These are phyloP conservation scores for Glarea lozoyensis DNA, from an alignment of 495 filamentous ascomycete genomes.

Conservation along the genomic window DNA sequence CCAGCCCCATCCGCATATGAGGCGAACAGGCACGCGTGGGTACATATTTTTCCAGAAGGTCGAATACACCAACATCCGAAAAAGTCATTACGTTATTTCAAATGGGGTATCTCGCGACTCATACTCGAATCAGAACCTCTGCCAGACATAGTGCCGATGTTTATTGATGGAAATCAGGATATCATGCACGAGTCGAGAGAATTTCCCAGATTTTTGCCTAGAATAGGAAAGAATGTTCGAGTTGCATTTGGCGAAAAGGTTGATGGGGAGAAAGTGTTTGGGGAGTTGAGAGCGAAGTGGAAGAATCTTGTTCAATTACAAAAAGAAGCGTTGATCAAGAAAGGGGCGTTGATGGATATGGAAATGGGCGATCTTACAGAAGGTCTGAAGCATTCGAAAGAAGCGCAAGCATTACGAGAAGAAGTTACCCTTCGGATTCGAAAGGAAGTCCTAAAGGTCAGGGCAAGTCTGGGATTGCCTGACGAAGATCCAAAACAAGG, in stretches of 20 bases:
- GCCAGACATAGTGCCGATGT: constrained; percentile 87
- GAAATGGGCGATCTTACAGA: constrained; percentile 56
- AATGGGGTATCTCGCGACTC: constrained; percentile 85
- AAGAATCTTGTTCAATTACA: constrained; percentile 40
- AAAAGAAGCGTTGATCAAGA: constrained; percentile 15
- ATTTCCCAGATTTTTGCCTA: constrained; percentile 76
- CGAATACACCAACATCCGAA: constrained; percentile 79
- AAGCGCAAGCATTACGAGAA: constrained; percentile 70
- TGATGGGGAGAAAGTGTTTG: constrained; percentile 51
- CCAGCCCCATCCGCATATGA: constrained; percentile 46
- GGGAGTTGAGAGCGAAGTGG: constrained; percentile 65
- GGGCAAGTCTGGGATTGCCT: constrained; percentile 56
- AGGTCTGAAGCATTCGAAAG: constrained; percentile 57
- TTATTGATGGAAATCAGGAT: constrained; percentile 76
- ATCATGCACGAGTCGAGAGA: constrained; percentile 74
- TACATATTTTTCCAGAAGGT: constrained; percentile 95
- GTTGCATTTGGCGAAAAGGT: constrained; percentile 66
- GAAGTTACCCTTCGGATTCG: constrained; percentile 75
- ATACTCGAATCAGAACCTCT: constrained; percentile 79
- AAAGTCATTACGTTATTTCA: constrained; percentile 87
- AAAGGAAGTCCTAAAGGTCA: constrained; percentile 68
- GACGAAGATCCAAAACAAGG: constrained; percentile 59
- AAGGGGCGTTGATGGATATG: constrained; percentile 17
- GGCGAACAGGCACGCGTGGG: constrained; percentile 57
- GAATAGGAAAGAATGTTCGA: constrained; percentile 58